Base-by-base conservation (phyloP, 208 protist species). In the Trypanosomatidae sp. region DNA sequence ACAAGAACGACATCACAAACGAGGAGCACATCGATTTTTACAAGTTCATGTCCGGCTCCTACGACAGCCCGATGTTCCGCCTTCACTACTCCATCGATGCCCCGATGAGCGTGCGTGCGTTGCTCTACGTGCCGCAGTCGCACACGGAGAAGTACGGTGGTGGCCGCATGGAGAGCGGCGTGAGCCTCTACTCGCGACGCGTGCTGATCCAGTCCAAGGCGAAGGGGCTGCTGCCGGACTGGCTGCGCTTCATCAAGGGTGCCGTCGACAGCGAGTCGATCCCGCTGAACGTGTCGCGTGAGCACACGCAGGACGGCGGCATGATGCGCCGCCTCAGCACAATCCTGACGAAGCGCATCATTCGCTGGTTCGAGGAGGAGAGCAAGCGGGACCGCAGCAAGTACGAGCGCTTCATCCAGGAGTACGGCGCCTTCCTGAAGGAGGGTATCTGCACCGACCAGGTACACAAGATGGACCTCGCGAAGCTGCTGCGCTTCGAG, bases 1-100 rank as follows among this genome's bases (percentile, higher is more conserved):
- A 88, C 49, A 97, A 97, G 77, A 94, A 93, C 71, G 77, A 89
- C 9, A 81, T 99, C 17, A 92, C 92, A 0, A 87, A 95, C 52
- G 97, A 99, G 77, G 91, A 99, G 85, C 97, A 99, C 88, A 92
- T 92, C 73, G 96, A 98, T 70, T 99, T 99, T 60, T 99, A 98
- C 90, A 96, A 98, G 73, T 99, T 99, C 80, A 94, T 99, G 66
- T 90, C 92, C 22, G 89, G 97, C 73, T 84, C 84, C 30, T 99
- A 98, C 74, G 96, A 98, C 73, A 97, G 94, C 33, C 98, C 98
- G 41, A 90, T 93, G 75, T 98, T 93, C 77, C 87, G 85, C 47
- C 83, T 99, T 59, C 98, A 99, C 71, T 99, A 98, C 86, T 79
- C 85, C 58, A 92, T 98, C 19, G 98, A 99, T 83, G 92, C 95